phyloP scores from a whole-genome alignment of 371 early-diverging fungal genomes.

The Rhizopus delemar region DNA sequence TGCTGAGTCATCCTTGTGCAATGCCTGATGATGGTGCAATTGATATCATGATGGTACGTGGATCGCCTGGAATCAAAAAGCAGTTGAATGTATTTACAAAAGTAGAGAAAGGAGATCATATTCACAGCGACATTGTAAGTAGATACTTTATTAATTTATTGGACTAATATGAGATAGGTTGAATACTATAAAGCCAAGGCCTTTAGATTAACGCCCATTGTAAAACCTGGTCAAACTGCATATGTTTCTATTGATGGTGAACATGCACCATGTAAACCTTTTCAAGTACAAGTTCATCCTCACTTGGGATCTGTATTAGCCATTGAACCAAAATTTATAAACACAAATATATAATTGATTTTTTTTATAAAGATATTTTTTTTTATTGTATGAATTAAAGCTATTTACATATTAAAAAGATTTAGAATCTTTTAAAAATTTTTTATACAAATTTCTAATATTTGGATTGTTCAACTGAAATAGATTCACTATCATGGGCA shows the following conservation, averaged over 20 bases:
- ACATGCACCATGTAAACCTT: constrained; percentile 56
- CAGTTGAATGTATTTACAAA: constrained; percentile 47
- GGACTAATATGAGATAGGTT: constrained; percentile 35
- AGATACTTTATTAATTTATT: neutral
- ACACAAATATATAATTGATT: constrained; percentile 16
- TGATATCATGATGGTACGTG: constrained; percentile 56
- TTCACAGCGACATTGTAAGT: constrained; percentile 52
- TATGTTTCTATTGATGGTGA: constrained; percentile 69
- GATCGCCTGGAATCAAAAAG: constrained; percentile 27
- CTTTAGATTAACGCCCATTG: constrained; percentile 55
- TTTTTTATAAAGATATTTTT: neutral
- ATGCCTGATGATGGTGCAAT: constrained; percentile 61
- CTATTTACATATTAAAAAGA: neutral
- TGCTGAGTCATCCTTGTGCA: constrained; percentile 58
- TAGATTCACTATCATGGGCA: neutral
- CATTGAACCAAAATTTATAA: constrained; percentile 35
- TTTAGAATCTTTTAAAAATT: too few relatives aligned
- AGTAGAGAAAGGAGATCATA: constrained; percentile 57
- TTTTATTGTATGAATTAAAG: neutral
- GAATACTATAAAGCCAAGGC: constrained; percentile 66
- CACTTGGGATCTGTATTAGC: constrained; percentile 52
- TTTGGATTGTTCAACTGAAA: neutral
- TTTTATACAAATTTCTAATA: neutral
- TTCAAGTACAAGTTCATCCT: constrained; percentile 65
- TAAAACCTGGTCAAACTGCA: constrained; percentile 35